Percentiles rank a stretch among this genome's conserved stretches.
Evolutionary conservation across 495 filamentous ascomycete species (phyloP).

Genomic region (Aspergillus panamensis): DNA sequence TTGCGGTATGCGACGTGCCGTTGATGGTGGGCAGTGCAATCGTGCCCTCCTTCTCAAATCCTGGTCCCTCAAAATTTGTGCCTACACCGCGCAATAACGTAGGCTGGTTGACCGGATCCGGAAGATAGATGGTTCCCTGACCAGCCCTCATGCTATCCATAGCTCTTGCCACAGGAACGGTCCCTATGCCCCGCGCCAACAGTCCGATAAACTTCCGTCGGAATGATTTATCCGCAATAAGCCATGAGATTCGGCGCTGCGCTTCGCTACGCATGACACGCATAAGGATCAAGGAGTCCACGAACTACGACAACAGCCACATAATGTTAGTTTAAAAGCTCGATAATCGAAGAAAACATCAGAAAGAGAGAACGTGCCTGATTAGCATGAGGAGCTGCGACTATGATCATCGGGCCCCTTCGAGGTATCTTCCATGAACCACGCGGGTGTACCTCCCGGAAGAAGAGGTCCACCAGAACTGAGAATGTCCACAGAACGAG

Average conservation of each 20-base stretch:
- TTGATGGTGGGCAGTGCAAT: conserved; percentile 82
- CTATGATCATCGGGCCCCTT: conserved; percentile 86
- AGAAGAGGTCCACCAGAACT: conserved; percentile 88
- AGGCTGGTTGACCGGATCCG: conserved; percentile 79
- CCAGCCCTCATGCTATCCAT: conserved; percentile 83
- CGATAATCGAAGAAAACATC: neutral
- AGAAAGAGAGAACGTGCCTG: conserved; percentile 58
- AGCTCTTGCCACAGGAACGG: conserved; percentile 83
- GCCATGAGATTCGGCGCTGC: conserved; percentile 81
- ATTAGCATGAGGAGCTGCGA: conserved; percentile 98
- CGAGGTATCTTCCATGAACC: conserved; percentile 90
- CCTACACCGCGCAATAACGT: conserved; percentile 78
- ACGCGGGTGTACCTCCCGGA: conserved; percentile 93
- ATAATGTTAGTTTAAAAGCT: conserved; percentile 6
- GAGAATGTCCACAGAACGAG: conserved; percentile 77
- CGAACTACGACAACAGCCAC: conserved; percentile 56
- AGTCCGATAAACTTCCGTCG: conserved; percentile 80
- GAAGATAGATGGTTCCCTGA: conserved; percentile 81
- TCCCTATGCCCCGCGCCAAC: conserved; percentile 72
- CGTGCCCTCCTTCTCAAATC: conserved; percentile 74
- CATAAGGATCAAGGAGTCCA: conserved; percentile 92
- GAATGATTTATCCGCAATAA: conserved; percentile 94
- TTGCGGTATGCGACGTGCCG: conserved; percentile 69
- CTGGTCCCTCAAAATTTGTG: conserved; percentile 75
- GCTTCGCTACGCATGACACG: conserved; percentile 81